Percentiles rank a stretch among this genome's conserved stretches.
phyloP scores from a whole-genome alignment of 345 rosid species.

The Orychophragmus violaceus region DNA sequence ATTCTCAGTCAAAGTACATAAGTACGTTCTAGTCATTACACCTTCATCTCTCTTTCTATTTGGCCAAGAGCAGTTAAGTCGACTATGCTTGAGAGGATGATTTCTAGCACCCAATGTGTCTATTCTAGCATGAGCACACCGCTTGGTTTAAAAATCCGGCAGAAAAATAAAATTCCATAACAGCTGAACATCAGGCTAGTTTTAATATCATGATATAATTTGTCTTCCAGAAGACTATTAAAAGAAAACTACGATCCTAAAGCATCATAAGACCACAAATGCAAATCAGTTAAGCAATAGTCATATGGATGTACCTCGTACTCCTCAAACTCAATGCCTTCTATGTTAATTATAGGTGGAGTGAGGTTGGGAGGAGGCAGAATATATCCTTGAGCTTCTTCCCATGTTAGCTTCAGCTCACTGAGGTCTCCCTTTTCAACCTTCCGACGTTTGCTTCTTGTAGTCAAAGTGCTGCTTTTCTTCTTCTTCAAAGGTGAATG shows the following conservation, averaged over 20 bases:
- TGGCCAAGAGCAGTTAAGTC: neutral
- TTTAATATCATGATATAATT: neutral
- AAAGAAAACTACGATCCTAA: neutral
- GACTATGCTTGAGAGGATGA: neutral
- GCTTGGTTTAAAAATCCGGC: neutral
- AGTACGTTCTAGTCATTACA: neutral
- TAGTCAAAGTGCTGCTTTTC: slow-evolving; percentile 52
- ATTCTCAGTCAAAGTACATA: neutral
- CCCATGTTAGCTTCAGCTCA: slow-evolving; percentile 82
- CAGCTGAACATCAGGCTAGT: neutral
- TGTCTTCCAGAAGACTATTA: neutral
- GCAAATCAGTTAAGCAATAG: slow-evolving; percentile 1
- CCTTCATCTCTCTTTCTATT: neutral
- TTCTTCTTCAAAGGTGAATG: slow-evolving; percentile 59
- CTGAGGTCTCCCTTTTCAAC: slow-evolving; percentile 67
- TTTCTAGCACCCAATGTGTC: neutral
- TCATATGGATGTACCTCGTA: slow-evolving; percentile 60
- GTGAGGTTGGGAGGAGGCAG: slow-evolving; percentile 68
- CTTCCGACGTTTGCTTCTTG: slow-evolving; percentile 71
- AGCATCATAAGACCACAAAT: neutral
- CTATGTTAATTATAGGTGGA: slow-evolving; percentile 64
- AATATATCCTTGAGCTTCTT: slow-evolving; percentile 86
- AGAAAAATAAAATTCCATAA: neutral
- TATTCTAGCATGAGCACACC: slow-evolving; percentile 13
- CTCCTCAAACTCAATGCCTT: slow-evolving; percentile 90